Evolutionary conservation across 345 rosid species (phyloP), one percentile per base, ranked within the genome.

Genomic region (Litchi chinensis): DNA sequence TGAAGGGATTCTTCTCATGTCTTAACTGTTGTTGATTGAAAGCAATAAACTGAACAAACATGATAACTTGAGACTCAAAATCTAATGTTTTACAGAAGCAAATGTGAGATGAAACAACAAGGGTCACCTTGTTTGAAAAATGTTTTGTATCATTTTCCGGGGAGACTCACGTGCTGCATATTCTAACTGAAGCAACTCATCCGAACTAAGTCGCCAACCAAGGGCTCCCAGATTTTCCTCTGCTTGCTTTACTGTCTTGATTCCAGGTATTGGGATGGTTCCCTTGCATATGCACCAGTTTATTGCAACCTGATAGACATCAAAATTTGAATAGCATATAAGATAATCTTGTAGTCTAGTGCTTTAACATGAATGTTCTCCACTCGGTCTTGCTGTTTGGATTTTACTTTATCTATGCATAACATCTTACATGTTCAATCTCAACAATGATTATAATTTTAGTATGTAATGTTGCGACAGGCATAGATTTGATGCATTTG

Each of bases 281-380:
- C 97, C 98, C 76, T 92, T 91, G 80, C 96, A 84, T 73, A 93
- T 90, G 89, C 98, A 95, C 98, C 98, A 92, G 86, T 95, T 92
- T 81, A 95, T 87, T 19, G 98, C 98, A 12, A 95, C 93, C 97
- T 95, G 73, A 72, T 18, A 26, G 76, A 48, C 5, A 60, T 60
- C 22, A 6, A 60, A 60, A 60, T 21, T 2, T 0, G 28, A n/a
- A 19, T n/a, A 7, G 10, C 65, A 6, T 59, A n/a, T 60, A 60
- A 60, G 65, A n/a, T 54, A 5, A 54, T 54, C 59, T 54, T 12
- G 18, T 16, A 54, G 5, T 32, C 3, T 32, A 32, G 37, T 32
- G 37, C 37, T 32, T 32, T 32, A 32, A 32, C 3, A 32, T 32
- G 37, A 32, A 32, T 32, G 37, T 32, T 32, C 37, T 32, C 37